phyloP scores from a whole-genome alignment of 179 eudicot species.

The Spinacia oleracea region DNA sequence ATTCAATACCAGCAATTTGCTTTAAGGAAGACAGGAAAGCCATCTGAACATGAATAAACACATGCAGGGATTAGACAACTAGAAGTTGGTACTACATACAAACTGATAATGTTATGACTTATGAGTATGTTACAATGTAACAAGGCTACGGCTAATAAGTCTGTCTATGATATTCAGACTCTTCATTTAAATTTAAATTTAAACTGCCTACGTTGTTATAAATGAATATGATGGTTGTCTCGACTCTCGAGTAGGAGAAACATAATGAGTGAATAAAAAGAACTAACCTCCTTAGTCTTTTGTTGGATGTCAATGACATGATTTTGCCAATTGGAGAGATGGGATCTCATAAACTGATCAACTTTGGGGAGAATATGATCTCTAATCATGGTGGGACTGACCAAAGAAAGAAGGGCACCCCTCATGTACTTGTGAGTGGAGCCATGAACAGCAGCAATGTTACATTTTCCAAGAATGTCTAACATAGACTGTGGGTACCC shows the following conservation, averaged over 20 bases:
- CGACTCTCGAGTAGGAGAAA: background rate
- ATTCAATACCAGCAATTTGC: slow-evolving; percentile 76
- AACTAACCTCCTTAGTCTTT: slow-evolving; percentile 82
- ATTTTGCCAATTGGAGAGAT: slow-evolving; percentile 66
- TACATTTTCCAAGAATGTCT: slow-evolving; percentile 85
- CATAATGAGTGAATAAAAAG: background rate
- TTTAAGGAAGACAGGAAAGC: slow-evolving; percentile 79
- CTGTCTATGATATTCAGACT: background rate
- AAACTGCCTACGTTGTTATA: no score
- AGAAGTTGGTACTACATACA: no score
- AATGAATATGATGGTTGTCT: no score
- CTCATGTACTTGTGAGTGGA: slow-evolving; percentile 94
- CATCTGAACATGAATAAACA: slow-evolving; percentile 53
- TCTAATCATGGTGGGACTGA: slow-evolving; percentile 76
- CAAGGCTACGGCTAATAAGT: no score
- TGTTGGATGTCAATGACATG: slow-evolving; percentile 76
- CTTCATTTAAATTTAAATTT: background rate
- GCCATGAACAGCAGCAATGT: slow-evolving; percentile 97
- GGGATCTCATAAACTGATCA: slow-evolving; percentile 84
- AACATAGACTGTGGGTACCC: slow-evolving; percentile 97
- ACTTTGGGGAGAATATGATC: slow-evolving; percentile 75
- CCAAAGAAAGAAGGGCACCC: slow-evolving; percentile 77
- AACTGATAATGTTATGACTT: no score
- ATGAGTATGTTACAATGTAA: no score
- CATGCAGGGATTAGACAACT: background rate